Percentiles rank a stretch among this genome's conserved stretches.
Conservation (phyloP, 2,329 filamentous ascomycete species). For the Cylindrodendrum hubeiense region DNA sequence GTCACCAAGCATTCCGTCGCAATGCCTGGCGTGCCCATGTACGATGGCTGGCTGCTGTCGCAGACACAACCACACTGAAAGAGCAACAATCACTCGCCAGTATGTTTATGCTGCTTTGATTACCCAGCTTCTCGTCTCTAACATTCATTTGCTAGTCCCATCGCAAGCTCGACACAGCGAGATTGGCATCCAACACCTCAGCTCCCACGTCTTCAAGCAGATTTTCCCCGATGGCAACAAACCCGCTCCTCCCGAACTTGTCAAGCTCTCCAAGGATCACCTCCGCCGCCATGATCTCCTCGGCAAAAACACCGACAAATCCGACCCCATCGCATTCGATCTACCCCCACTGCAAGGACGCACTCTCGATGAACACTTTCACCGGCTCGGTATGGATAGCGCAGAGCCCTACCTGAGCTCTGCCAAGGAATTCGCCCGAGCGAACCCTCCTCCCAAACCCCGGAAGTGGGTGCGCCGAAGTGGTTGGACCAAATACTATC, state of each 20-base stretch:
- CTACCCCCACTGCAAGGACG: conserved; percentile 82
- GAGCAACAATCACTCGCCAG: conserved; percentile 53
- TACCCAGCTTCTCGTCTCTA: background rate
- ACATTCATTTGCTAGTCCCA: conserved; percentile 51
- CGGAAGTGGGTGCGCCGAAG: conserved; percentile 81
- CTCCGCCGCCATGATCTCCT: conserved; percentile 86
- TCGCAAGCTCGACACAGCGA: conserved; percentile 84
- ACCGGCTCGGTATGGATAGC: conserved; percentile 86
- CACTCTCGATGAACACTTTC: conserved; percentile 93
- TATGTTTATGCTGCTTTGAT: conserved; percentile 46
- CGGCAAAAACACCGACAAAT: conserved; percentile 88
- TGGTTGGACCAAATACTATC: conserved; percentile 94
- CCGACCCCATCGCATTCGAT: conserved; percentile 84
- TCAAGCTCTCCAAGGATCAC: conserved; percentile 85
- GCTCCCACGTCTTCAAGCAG: conserved; percentile 83
- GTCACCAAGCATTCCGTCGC: conserved; percentile 57
- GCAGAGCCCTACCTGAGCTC: conserved; percentile 85
- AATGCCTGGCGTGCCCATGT: conserved; percentile 51
- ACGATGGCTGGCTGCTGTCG: conserved; percentile 59
- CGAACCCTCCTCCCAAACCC: conserved; percentile 69
- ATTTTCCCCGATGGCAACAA: conserved; percentile 75
- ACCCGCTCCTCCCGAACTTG: conserved; percentile 76
- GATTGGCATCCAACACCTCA: conserved; percentile 94
- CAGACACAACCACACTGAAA: conserved; percentile 38
- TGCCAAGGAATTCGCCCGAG: conserved; percentile 80